Base-by-base conservation (phyloP, 2,329 filamentous ascomycete species). In the Exophiala spinifera region DNA sequence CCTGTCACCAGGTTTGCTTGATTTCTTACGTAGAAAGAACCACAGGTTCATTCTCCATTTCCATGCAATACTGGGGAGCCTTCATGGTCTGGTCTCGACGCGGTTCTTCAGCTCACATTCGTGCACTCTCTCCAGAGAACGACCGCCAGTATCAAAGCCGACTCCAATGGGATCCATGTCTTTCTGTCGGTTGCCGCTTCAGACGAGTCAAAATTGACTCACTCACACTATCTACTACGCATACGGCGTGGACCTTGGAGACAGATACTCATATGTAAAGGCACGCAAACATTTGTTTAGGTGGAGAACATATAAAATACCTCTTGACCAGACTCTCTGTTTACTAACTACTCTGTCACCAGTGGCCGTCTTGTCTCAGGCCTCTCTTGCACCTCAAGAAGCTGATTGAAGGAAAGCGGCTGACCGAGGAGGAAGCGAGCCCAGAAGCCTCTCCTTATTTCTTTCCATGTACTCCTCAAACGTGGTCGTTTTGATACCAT, bases 391-490 rank as follows among this genome's bases (percentile, higher is more conserved):
- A n/a, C n/a, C n/a, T 31, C 28, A 31, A 10, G 28, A 31, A 10
- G 6, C 28, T 11, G 6, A 31, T 11, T 10, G 28, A 31, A 56
- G 39, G 36, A 33, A 37, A 44, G 25, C 42, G 2, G n/a, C 51
- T 17, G 21, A 50, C 17, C 33, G 20, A 19, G 46, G 46, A n/a
- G 52, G 52, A n/a, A 55, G 47, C 15, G 46, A 46, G n/a, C 51
- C 20, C 46, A 51, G 17, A 19, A 55, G 31, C n/a, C 19, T 20
- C 36, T 55, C 64, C 56, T 69, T 70, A 64, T 80, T 72, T 44
- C 70, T 65, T 51, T 69, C 63, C 39, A 79, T 49, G 47, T 75
- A 81, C 17, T 67, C 60, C n/a, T 69, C 63, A 53, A 81, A 76
- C 0, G 67, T 74, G n/a, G 69, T 71, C 49, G 77, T 44, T 1